Conservation (phyloP, 2,329 filamentous ascomycete genomes). For the Harringtonia aguacate region DNA sequence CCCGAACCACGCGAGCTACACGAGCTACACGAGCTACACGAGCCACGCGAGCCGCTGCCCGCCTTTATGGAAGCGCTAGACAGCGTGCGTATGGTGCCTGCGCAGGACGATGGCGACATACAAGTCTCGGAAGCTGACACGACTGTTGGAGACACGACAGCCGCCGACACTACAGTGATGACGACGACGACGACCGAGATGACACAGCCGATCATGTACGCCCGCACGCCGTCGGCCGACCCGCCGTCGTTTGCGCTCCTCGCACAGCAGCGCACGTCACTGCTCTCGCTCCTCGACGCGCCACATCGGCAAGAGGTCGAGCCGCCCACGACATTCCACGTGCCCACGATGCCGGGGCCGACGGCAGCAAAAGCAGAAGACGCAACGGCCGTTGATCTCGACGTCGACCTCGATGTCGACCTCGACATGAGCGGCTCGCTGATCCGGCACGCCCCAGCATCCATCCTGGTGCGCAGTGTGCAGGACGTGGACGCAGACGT, state of each 20-base stretch:
- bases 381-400: too few relatives aligned
- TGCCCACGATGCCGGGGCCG: constrained; percentile 24
- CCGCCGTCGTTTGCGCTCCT: constrained; percentile 48
- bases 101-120: not conserved
- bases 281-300: constrained; percentile 50
- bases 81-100: too few relatives aligned
- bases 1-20: not conserved
- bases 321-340: constrained; percentile 23
- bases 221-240: constrained; percentile 51
- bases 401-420: too few relatives aligned
- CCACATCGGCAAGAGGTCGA: constrained; percentile 30
- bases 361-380: too few relatives aligned
- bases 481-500: not conserved
- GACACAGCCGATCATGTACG: constrained; percentile 33
- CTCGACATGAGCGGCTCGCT: too few relatives aligned
- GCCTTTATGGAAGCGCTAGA: too few relatives aligned
- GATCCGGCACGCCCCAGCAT: too few relatives aligned
- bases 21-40: not conserved
- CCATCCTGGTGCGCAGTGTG: too few relatives aligned
- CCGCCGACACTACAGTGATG: not conserved
- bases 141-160: constrained; percentile 18
- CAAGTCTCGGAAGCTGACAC: constrained; percentile 16
- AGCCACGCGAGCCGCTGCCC: not conserved
- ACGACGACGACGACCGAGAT: not conserved
- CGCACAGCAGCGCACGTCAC: constrained; percentile 42